Conservation (phyloP, 306 rosid genomes). For the Pueraria montana region DNA sequence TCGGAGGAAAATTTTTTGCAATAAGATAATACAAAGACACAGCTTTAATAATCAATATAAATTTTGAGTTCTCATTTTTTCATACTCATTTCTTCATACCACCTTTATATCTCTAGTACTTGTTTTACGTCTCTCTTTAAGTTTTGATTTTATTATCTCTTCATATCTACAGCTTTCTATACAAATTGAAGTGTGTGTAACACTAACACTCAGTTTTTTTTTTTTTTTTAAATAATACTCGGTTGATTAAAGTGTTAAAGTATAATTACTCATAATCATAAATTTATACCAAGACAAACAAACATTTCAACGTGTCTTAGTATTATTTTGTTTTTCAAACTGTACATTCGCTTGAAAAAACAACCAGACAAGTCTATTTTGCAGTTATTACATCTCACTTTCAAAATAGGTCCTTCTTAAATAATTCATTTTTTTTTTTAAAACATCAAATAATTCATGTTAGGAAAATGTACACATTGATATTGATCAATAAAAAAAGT, state of each 20-base stretch:
- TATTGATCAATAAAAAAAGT: background rate
- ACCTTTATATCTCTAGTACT: background rate
- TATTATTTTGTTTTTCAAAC: background rate
- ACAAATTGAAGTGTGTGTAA: background rate
- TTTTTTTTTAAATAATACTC: no score
- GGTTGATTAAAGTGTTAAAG: background rate
- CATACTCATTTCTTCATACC: background rate
- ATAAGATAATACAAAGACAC: background rate
- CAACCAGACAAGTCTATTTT: background rate
- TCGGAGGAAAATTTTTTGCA: background rate
- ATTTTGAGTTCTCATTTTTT: background rate
- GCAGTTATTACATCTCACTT: background rate
- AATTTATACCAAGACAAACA: background rate
- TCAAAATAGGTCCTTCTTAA: background rate
- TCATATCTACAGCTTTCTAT: background rate
- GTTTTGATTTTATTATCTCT: background rate
- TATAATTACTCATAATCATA: background rate
- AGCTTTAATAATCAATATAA: background rate
- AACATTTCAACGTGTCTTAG: background rate
- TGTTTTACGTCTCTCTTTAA: background rate
- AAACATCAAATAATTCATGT: background rate
- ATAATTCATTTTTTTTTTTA: no score
- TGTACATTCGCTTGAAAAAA: background rate
- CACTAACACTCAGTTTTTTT: no score
- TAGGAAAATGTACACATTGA: background rate